Percentiles rank a stretch among this genome's conserved stretches.
Conservation (phyloP, 2,329 filamentous ascomycete genomes). For the Atkinsonella hypoxylon region DNA sequence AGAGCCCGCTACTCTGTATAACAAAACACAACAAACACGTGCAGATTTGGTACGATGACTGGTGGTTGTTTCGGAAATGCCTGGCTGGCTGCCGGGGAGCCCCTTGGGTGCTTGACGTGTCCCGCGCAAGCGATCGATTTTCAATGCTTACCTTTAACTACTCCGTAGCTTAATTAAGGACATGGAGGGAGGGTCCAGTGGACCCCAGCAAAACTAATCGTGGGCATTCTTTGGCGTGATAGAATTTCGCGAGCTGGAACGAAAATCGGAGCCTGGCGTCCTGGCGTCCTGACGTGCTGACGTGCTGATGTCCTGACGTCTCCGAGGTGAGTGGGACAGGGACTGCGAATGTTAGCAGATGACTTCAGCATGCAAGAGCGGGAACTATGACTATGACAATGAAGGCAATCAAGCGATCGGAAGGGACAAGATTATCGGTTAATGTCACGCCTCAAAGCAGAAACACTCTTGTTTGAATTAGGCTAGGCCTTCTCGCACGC, state of each 20-base stretch:
- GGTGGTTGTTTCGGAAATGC: neutral
- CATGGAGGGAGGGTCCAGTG: too few relatives aligned
- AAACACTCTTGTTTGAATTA: neutral
- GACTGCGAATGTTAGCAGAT: neutral
- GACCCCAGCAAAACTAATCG: too few relatives aligned
- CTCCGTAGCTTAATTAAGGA: too few relatives aligned
- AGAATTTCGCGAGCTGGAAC: neutral
- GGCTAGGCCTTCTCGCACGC: neutral
- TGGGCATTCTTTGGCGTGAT: too few relatives aligned
- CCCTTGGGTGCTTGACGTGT: too few relatives aligned
- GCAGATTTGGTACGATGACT: neutral
- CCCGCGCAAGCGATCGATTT: too few relatives aligned
- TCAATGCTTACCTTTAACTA: too few relatives aligned
- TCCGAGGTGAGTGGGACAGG: neutral
- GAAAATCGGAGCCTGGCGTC: conserved; percentile 2
- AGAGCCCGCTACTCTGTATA: too few relatives aligned
- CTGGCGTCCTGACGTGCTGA: too few relatives aligned
- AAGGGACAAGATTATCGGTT: too few relatives aligned
- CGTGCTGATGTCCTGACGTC: too few relatives aligned
- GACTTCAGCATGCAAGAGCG: neutral
- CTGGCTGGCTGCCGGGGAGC: neutral
- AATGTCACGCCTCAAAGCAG: neutral
- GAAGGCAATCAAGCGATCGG: neutral
- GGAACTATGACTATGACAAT: neutral
- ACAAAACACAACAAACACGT: too few relatives aligned